Base-by-base conservation (phyloP, 768 basidiomycete species). In the Hypsizygus marmoreus region DNA sequence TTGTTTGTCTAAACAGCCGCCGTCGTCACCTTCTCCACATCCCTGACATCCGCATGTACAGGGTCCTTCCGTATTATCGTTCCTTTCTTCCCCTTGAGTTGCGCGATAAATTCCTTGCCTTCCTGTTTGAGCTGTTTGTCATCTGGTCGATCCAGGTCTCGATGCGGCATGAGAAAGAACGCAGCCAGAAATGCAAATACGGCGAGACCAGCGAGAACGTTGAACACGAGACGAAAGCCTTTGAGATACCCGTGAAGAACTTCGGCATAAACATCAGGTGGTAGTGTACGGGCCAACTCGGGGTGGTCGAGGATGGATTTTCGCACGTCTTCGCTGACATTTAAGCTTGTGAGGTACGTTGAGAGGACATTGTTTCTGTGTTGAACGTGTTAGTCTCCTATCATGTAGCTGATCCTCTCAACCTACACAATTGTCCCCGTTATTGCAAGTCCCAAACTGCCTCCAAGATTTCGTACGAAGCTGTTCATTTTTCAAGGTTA, bases 361-460 rank as follows among this genome's bases (percentile, higher is more conserved):
- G 25, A 36, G 2, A 55, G 24, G 28, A 55, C 40, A 5, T 44
- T 45, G 46, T 55, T 55, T 13, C 57, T 58, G 40, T 14, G 13
- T 7, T 4, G 38, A 23, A 3, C 28, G 35, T 22, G 24, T 22
- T 32, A 34, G 11, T 20, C 8, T 6, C 2, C 3, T 17, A 7
- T 14, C 6, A 29, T 29, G 12, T 2, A 29, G 14, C 13, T 11
- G 14, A 31, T 14, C 8, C 7, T 7, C n/a, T 24, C 20, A 8
- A 40, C 47, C 26, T 30, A 58, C 57, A 58, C 49, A 13, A 58
- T 43, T 14, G 54, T 55, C 10, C 54, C 54, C 1, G 54, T 54
- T 10, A 58, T 49, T 3, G 57, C 53, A 13, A 58, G 54, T 4
- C 57, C 57, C n/a, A 58, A 45, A 9, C 51, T 58, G n/a, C 54